Conservation (phyloP, 2,329 filamentous ascomycete species). For the Fusarium illudens region DNA sequence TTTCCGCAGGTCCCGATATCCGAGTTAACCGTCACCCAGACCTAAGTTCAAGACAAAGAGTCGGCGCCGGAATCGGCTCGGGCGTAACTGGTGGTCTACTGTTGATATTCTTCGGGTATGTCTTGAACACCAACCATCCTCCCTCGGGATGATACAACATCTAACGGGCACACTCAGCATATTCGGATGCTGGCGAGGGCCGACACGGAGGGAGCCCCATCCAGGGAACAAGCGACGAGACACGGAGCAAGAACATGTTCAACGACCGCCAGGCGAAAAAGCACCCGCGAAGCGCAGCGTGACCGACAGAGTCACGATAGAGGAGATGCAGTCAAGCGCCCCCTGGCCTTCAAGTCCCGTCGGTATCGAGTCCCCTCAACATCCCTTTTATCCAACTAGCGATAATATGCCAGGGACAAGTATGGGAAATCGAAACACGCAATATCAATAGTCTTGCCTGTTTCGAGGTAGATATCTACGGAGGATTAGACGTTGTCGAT, state of each 20-base stretch:
- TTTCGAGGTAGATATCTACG: background rate
- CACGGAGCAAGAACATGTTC: background rate
- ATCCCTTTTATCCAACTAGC: background rate
- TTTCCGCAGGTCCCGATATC: too few species aligned
- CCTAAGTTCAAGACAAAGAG: constrained; percentile 14
- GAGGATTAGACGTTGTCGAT: background rate
- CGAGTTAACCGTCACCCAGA: background rate
- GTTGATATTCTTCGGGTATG: constrained; percentile 24
- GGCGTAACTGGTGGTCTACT: constrained; percentile 10
- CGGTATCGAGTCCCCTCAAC: background rate
- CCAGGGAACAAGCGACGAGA: background rate
- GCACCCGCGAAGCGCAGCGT: background rate
- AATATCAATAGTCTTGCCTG: constrained; percentile 11
- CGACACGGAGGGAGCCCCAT: background rate
- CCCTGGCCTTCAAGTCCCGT: background rate
- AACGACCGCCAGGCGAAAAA: background rate
- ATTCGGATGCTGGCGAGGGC: constrained; percentile 18
- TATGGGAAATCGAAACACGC: constrained; percentile 29
- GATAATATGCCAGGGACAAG: constrained; percentile 10
- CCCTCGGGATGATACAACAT: background rate
- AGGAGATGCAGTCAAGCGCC: background rate
- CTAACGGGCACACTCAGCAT: constrained; percentile 4
- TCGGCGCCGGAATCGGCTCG: constrained; percentile 18
- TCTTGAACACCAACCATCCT: background rate
- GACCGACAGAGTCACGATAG: background rate